Evolutionary conservation across 164 flowering plant genomes (phyloP).

Genomic region (Stephania cephalantha): DNA sequence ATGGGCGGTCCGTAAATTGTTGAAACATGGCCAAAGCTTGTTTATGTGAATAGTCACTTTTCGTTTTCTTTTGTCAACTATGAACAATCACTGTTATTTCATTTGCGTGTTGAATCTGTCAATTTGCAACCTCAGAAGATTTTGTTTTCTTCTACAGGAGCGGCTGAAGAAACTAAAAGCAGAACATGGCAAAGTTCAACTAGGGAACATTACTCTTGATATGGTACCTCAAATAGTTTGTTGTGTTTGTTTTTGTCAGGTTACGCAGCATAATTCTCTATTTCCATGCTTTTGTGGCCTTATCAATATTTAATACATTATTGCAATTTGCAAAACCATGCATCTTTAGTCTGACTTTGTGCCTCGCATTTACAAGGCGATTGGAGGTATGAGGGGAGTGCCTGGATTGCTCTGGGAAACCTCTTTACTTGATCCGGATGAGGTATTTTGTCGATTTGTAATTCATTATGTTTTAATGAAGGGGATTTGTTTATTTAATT

Average conservation of each 20-base stretch:
- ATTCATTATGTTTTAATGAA: neutral
- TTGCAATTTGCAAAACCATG: no score
- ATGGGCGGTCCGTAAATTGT: neutral
- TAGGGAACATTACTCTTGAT: constrained; percentile 89
- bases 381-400: constrained; percentile 99
- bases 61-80: neutral
- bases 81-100: neutral
- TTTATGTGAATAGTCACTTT: neutral
- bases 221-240: constrained; percentile 49
- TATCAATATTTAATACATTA: neutral
- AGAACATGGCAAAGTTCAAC: constrained; percentile 83
- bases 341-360: neutral
- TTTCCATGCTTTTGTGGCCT: neutral
- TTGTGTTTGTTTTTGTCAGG: neutral
- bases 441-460: constrained; percentile 17
- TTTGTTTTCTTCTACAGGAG: constrained; percentile 43
- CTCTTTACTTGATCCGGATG: constrained; percentile 88
- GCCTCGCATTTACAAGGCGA: constrained; percentile 20
- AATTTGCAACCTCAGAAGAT: neutral
- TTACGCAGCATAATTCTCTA: neutral
- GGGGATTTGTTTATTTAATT: neutral
- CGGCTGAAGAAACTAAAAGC: constrained; percentile 84
- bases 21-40: neutral
- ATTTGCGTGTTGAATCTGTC: neutral
- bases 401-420: constrained; percentile 92